Conservation (phyloP, 1,139 yeast genomes). For the Yamadazyma sp. region DNA sequence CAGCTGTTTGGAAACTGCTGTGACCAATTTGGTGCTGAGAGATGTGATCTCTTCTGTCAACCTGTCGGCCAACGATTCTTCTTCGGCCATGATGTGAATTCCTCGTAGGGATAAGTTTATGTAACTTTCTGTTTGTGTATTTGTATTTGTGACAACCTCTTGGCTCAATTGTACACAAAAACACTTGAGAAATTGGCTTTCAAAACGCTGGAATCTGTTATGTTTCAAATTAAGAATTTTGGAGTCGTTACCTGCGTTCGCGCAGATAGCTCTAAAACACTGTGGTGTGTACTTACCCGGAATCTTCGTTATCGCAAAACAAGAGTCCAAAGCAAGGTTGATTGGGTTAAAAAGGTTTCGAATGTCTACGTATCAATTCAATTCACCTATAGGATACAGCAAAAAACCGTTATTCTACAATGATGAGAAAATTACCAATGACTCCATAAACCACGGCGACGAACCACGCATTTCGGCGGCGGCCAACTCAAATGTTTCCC, state of each 20-base stretch:
- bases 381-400: slow-evolving; percentile 18
- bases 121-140: not conserved
- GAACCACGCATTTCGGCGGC: not conserved
- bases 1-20: slow-evolving; percentile 60
- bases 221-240: no score
- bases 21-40: slow-evolving; percentile 59
- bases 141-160: not conserved
- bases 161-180: no score
- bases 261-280: not conserved
- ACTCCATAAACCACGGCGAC: not conserved
- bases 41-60: slow-evolving; percentile 57
- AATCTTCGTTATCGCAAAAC: no score
- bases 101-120: no score
- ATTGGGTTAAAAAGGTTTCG: no score
- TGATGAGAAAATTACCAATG: slow-evolving; percentile 1
- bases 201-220: no score
- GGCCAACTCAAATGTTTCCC: slow-evolving; percentile 1
- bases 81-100: slow-evolving; percentile 2
- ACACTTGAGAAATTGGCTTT: no score
- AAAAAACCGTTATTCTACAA: slow-evolving; percentile 15
- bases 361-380: slow-evolving; percentile 11
- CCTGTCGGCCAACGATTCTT: slow-evolving; percentile 24
- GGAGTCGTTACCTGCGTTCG: not conserved
- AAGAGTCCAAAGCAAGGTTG: no score
- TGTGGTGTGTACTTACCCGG: no score